A percentile compares a stretch with the other conserved stretches of the same genome.
Conservation (phyloP, 768 basidiomycete species). For the Cyclocybe cylindracea region DNA sequence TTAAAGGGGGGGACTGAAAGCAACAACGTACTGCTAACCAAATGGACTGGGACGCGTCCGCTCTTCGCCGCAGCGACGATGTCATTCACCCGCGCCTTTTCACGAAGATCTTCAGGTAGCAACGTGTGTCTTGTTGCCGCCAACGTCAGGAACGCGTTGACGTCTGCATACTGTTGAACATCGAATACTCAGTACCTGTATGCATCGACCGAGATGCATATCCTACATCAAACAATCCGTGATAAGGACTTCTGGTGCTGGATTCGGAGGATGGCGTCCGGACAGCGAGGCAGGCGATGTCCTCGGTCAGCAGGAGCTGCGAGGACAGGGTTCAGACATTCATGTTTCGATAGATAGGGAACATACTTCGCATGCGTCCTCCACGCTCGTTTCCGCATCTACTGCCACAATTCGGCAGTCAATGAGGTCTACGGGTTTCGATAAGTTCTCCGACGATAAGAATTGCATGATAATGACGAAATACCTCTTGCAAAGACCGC, state of each 20-base stretch:
- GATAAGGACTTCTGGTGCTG: constrained; percentile 30
- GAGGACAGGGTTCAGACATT: constrained; percentile 1
- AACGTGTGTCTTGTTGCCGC: constrained; percentile 80
- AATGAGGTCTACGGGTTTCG: constrained; percentile 54
- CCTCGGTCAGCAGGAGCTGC: constrained; percentile 64
- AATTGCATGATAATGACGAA: constrained; percentile 1
- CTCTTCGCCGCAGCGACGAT: constrained; percentile 76
- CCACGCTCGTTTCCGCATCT: constrained; percentile 72
- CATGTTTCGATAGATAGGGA: not conserved
- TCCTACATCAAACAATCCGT: constrained; percentile 78
- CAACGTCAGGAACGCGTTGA: constrained; percentile 84
- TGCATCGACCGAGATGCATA: not conserved
- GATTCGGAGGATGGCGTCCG: constrained; percentile 29
- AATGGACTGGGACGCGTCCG: constrained; percentile 70
- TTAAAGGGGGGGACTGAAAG: not conserved
- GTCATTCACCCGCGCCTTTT: constrained; percentile 59
- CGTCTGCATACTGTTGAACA: constrained; percentile 68
- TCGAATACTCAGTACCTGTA: constrained; percentile 2
- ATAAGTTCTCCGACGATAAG: too few species aligned
- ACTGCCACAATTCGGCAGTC: constrained; percentile 68
- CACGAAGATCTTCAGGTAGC: constrained; percentile 56
- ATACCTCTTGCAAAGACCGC: constrained; percentile 58
- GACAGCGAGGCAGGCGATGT: constrained; percentile 67
- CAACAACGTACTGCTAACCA: constrained; percentile 69
- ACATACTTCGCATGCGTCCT: constrained; percentile 79